A percentile compares a stretch with the other conserved stretches of the same genome.
These are phyloP conservation scores for Arthroderma uncinatum DNA, from an alignment of 2,329 filamentous ascomycete species.

Conservation along the genomic window DNA sequence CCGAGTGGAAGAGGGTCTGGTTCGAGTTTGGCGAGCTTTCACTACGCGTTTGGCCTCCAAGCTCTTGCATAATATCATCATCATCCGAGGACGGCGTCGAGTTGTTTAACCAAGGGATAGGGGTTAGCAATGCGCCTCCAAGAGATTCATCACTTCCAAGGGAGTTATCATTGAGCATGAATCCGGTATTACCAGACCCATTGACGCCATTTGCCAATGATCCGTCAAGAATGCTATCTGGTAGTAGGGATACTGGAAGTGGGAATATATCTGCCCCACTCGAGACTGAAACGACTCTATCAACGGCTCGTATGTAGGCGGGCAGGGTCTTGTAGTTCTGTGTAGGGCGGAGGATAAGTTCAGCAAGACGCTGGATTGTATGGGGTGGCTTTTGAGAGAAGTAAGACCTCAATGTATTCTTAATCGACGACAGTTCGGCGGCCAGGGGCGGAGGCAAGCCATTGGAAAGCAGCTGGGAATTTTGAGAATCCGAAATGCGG, in stretches of 20 bases:
- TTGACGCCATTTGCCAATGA: conserved; percentile 46
- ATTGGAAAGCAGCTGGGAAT: conserved; percentile 34
- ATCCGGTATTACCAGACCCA: conserved; percentile 27
- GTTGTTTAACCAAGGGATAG: conserved; percentile 73
- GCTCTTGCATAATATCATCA: conserved; percentile 12
- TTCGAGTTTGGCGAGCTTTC: background rate
- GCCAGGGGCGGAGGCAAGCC: conserved; percentile 53
- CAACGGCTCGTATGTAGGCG: conserved; percentile 78
- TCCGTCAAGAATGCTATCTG: conserved; percentile 33
- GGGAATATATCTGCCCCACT: conserved; percentile 73
- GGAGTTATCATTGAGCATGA: conserved; percentile 25
- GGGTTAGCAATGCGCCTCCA: conserved; percentile 81
- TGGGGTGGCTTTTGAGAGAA: conserved; percentile 74
- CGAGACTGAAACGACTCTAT: conserved; percentile 82
- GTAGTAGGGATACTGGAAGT: conserved; percentile 50
- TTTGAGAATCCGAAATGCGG: conserved; percentile 34
- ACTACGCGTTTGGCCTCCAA: background rate
- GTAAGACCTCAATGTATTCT: conserved; percentile 47
- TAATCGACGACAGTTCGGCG: conserved; percentile 51
- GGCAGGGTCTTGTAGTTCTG: conserved; percentile 71
- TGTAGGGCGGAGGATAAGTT: conserved; percentile 67
- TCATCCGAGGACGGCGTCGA: conserved; percentile 14
- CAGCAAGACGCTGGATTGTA: conserved; percentile 81
- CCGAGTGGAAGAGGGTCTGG: background rate
- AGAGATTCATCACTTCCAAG: conserved; percentile 79